These are phyloP conservation scores for Fraxinus pennsylvanica DNA, from an alignment of 257 asterid genomes.

Conservation along the genomic window DNA sequence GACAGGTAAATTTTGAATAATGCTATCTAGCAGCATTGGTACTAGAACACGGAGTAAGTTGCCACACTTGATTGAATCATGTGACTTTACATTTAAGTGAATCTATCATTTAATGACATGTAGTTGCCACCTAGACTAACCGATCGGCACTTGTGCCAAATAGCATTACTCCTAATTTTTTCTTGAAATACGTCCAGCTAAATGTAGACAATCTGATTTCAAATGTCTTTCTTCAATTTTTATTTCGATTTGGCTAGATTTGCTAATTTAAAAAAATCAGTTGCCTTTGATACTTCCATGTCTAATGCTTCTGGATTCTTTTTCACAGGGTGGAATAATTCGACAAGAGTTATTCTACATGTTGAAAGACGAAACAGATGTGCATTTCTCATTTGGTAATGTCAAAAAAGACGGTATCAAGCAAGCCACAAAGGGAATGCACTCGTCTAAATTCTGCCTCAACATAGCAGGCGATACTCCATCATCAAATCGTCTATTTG, in stretches of 20 bases:
- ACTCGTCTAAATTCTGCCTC: constrained; percentile 72
- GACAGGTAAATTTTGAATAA: neutral
- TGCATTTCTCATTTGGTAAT: constrained; percentile 71
- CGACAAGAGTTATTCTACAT: constrained; percentile 64
- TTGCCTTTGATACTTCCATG: neutral
- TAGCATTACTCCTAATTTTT: neutral
- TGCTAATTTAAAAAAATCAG: neutral
- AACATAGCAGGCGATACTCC: constrained; percentile 86
- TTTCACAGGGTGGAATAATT: constrained; percentile 58
- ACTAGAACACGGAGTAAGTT: too few relatives aligned
- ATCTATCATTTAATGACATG: too few relatives aligned
- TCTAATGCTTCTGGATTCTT: neutral
- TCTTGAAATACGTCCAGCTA: neutral
- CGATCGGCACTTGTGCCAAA: too few relatives aligned
- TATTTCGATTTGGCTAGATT: neutral
- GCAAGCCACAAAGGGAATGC: constrained; percentile 67
- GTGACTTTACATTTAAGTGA: too few relatives aligned
- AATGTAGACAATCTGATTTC: neutral
- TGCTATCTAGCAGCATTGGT: too few relatives aligned
- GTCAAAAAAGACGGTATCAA: constrained; percentile 55
- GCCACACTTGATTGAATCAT: too few relatives aligned
- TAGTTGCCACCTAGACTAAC: too few relatives aligned
- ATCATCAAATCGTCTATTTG: constrained; percentile 81
- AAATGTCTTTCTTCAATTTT: neutral
- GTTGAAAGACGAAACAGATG: constrained; percentile 66